Conservation (phyloP, 2,329 filamentous ascomycete species). For the Neopestalotiopsis sp. region DNA sequence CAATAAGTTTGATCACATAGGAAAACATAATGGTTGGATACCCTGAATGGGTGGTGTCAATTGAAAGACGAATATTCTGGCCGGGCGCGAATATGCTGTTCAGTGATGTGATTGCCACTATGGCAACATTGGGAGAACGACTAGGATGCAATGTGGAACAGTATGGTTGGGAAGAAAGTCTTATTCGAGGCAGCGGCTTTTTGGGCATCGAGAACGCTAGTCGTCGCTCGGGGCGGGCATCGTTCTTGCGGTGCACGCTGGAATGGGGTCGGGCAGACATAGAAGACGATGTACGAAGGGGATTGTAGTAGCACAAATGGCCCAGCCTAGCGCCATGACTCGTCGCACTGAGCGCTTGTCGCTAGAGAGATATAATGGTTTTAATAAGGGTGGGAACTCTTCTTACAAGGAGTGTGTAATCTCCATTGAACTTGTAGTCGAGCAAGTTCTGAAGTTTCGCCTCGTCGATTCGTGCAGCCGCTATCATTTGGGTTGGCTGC, state of each 20-base stretch:
- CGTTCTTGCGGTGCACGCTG: too few species aligned
- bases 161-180: not conserved
- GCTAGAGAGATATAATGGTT: not conserved
- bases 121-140: not conserved
- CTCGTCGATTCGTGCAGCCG: constrained; percentile 5
- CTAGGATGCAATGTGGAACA: not conserved
- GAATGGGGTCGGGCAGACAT: too few species aligned
- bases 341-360: not conserved
- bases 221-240: too few species aligned
- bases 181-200: not conserved
- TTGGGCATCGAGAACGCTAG: not conserved
- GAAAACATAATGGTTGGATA: not conserved
- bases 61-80: not conserved
- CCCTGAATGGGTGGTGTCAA: not conserved
- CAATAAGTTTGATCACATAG: not conserved
- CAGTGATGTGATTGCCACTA: not conserved
- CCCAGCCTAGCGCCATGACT: not conserved
- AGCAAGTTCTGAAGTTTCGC: not conserved
- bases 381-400: not conserved
- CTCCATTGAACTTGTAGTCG: not conserved
- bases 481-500: not conserved
- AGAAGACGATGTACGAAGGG: too few species aligned
- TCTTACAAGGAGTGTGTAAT: constrained; percentile 7
- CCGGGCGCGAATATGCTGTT: not conserved
- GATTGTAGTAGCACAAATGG: not conserved